A percentile compares a stretch with the other conserved stretches of the same genome.
Evolutionary conservation across 1,139 yeast genomes (phyloP).

Genomic region (Sugiyamaella pinicola): DNA sequence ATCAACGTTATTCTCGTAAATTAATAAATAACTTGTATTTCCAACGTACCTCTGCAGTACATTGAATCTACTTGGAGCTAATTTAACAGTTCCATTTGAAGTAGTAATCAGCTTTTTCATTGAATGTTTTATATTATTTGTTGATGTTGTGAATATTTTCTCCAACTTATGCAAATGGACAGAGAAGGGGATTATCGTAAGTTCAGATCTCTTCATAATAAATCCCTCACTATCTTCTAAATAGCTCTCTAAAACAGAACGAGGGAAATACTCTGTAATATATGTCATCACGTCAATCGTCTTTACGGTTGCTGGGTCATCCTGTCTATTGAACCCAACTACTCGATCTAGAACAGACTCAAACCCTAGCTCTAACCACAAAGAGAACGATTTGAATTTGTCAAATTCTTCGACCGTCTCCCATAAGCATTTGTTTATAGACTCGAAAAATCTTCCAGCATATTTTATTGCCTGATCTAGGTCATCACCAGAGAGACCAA

Average conservation of each 20-base stretch:
- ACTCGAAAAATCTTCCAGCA: conserved; percentile 44
- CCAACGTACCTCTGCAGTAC: conserved; percentile 7
- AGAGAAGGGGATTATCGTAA: neutral
- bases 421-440: conserved; percentile 49
- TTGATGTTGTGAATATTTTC: conserved; percentile 1
- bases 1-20: conserved; percentile 1
- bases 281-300: conserved; percentile 33
- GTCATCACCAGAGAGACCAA: conserved; percentile 42
- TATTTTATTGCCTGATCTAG: conserved; percentile 41
- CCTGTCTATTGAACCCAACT: conserved; percentile 25
- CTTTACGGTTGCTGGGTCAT: conserved; percentile 29
- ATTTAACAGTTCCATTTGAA: neutral
- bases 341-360: conserved; percentile 30
- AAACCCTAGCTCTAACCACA: conserved; percentile 41
- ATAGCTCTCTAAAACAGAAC: conserved; percentile 19
- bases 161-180: conserved; percentile 6
- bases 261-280: conserved; percentile 27
- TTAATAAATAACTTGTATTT: conserved; percentile 11
- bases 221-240: neutral
- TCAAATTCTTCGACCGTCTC: conserved; percentile 56
- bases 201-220: no score
- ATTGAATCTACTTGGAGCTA: conserved; percentile 10
- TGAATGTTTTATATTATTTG: conserved; percentile 11
- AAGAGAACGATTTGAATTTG: conserved; percentile 53
- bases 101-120: conserved; percentile 13